These are phyloP conservation scores for Diaporthe citrichinensis DNA, from an alignment of 2,329 filamentous ascomycete genomes.

Conservation along the genomic window DNA sequence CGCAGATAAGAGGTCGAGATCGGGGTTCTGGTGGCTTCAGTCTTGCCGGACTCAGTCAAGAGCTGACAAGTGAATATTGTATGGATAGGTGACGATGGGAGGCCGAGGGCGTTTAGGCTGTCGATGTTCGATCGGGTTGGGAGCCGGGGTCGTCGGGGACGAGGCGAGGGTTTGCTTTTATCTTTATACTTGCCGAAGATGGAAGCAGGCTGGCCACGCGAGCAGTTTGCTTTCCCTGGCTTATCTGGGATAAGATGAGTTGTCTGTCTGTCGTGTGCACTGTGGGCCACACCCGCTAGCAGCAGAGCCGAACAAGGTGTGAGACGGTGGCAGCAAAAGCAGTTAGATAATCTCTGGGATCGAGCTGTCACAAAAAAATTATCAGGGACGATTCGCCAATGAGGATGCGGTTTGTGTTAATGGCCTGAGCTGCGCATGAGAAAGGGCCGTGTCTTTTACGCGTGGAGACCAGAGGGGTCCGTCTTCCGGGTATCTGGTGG, in stretches of 20 bases:
- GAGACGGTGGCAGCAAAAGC: conserved; percentile 7
- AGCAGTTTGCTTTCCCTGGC: background rate
- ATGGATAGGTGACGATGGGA: conserved; percentile 3
- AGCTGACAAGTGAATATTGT: conserved; percentile 46
- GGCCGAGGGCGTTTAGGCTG: background rate
- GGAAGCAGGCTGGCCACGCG: conserved; percentile 14
- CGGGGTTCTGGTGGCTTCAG: background rate
- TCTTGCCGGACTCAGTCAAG: conserved; percentile 38
- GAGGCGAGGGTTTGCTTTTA: conserved; percentile 14
- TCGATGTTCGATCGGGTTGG: conserved; percentile 10
- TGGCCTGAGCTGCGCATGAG: conserved; percentile 39
- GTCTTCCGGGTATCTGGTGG: conserved; percentile 6
- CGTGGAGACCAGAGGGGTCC: conserved; percentile 28
- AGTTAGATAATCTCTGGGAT: background rate
- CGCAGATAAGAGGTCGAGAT: conserved; percentile 1
- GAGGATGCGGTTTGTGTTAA: conserved; percentile 16
- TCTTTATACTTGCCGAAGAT: conserved; percentile 33
- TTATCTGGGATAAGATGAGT: conserved; percentile 37
- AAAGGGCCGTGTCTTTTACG: conserved; percentile 12
- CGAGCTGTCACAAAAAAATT: conserved; percentile 31
- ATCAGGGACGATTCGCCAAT: conserved; percentile 24
- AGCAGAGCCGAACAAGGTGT: background rate
- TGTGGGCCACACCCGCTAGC: conserved; percentile 15
- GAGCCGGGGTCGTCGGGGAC: conserved; percentile 15
- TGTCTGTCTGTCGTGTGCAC: conserved; percentile 31